Evolutionary conservation across 2,329 filamentous ascomycete genomes (phyloP).

Genomic region (Trichoderma arundinaceum): DNA sequence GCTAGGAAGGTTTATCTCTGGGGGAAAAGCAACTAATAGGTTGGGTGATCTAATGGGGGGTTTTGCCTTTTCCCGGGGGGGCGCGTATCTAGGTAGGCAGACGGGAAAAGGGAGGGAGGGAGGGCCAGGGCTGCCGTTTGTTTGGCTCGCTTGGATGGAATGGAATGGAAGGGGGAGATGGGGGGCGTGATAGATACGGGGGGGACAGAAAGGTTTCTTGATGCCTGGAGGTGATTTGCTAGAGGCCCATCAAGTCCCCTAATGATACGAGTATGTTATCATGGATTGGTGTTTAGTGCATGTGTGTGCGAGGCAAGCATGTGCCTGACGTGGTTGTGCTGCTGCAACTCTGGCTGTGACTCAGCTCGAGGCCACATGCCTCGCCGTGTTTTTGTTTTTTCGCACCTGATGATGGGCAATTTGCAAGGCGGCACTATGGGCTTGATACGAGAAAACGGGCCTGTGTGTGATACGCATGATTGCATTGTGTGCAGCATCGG

Average conservation of each 20-base stretch:
- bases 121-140: not conserved
- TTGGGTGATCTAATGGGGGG: constrained; percentile 7
- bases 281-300: not conserved
- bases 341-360: constrained; percentile 19
- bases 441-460: constrained; percentile 3
- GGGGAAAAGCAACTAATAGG: constrained; percentile 7
- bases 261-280: constrained; percentile 18
- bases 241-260: not conserved
- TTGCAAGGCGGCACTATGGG: not conserved
- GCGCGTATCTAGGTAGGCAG: not conserved
- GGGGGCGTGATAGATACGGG: constrained; percentile 2
- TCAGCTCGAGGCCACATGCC: constrained; percentile 9
- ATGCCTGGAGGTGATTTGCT: constrained; percentile 8
- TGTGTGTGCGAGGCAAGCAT: not conserved
- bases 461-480: constrained; percentile 5
- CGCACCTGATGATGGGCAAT: constrained; percentile 1
- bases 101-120: constrained; percentile 5
- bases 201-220: not conserved
- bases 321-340: constrained; percentile 3
- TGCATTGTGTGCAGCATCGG: not conserved
- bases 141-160: constrained; percentile 29
- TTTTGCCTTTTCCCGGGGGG: not conserved
- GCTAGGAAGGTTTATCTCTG: constrained; percentile 29
- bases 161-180: constrained; percentile 18
- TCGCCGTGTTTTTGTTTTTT: not conserved